Conservation (phyloP, 2,329 filamentous ascomycete genomes). For the Fusarium pilosicola region DNA sequence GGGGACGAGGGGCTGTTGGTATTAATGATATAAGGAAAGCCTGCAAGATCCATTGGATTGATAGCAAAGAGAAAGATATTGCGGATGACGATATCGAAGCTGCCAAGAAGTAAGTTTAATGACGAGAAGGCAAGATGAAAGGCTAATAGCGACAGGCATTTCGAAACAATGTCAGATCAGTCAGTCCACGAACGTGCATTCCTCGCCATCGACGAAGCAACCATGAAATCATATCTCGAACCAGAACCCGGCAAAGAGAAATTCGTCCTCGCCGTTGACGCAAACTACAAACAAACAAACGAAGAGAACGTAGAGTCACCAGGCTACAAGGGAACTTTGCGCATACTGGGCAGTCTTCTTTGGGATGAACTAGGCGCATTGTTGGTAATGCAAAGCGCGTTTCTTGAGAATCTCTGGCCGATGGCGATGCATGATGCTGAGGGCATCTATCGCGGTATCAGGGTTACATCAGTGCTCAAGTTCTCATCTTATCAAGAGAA, state of each 20-base stretch:
- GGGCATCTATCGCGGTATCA: slow-evolving; percentile 29
- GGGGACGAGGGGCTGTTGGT: slow-evolving; percentile 29
- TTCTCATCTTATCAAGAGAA: slow-evolving; percentile 5
- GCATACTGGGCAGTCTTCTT: slow-evolving; percentile 37
- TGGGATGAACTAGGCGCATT: slow-evolving; percentile 45
- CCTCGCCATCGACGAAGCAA: slow-evolving; percentile 38
- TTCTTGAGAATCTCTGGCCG: slow-evolving; percentile 36
- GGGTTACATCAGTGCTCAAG: not conserved
- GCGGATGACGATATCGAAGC: slow-evolving; percentile 34
- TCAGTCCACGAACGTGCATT: slow-evolving; percentile 6
- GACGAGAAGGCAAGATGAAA: rapidly evolving
- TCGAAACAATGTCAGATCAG: not conserved
- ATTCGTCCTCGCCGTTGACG: slow-evolving; percentile 37
- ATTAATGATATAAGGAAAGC: slow-evolving; percentile 22
- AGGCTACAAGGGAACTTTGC: slow-evolving; percentile 35
- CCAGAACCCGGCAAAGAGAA: not conserved
- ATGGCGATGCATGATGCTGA: slow-evolving; percentile 33
- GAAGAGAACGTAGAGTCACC: slow-evolving; percentile 1
- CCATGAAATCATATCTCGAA: slow-evolving; percentile 41
- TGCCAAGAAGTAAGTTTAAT: slow-evolving; percentile 29
- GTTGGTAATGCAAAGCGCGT: slow-evolving; percentile 44
- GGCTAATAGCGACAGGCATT: slow-evolving; percentile 18
- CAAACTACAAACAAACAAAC: not conserved
- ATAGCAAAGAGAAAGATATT: slow-evolving; percentile 28
- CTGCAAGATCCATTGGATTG: slow-evolving; percentile 39